A percentile compares a stretch with the other conserved stretches of the same genome.
phyloP scores from a whole-genome alignment of 352 stramenopile species.

The Thraustochytrium sp. region DNA sequence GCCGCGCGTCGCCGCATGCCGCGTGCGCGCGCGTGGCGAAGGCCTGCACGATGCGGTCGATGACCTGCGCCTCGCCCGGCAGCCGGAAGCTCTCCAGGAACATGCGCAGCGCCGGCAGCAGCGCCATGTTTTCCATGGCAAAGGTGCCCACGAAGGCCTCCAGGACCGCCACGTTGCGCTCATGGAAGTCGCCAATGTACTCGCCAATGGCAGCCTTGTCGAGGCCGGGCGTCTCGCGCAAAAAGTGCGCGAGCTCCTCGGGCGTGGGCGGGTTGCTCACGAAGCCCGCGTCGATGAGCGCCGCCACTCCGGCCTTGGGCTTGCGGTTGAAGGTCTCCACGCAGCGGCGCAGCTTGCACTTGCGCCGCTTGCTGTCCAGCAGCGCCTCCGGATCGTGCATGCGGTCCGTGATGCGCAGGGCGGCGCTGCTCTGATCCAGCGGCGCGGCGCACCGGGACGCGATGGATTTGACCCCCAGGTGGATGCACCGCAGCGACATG shows the following conservation, averaged over 20 bases:
- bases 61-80: constrained; percentile 98
- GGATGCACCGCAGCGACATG: constrained; percentile 39
- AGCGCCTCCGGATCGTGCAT: constrained; percentile 4
- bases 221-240: constrained; percentile 13
- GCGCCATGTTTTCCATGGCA: constrained; percentile 82
- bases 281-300: background rate
- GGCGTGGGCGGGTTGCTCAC: background rate
- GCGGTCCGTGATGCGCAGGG: background rate
- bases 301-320: background rate
- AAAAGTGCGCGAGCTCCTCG: background rate
- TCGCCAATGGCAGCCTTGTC: constrained; percentile 64
- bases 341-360: background rate
- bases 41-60: constrained; percentile 99
- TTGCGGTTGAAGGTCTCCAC: constrained; percentile 35
- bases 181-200: constrained; percentile 89
- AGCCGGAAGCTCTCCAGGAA: constrained; percentile 97
- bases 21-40: constrained; percentile 87
- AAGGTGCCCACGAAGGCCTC: constrained; percentile 92
- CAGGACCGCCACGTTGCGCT: constrained; percentile 73
- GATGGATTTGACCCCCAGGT: constrained; percentile 19
- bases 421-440: background rate
- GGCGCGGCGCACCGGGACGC: background rate
- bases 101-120: constrained; percentile 94
- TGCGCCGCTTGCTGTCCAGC: background rate
- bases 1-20: background rate